These are phyloP conservation scores for Chalciporus pseudorubinellus DNA, from an alignment of 768 basidiomycete species.

Conservation along the genomic window DNA sequence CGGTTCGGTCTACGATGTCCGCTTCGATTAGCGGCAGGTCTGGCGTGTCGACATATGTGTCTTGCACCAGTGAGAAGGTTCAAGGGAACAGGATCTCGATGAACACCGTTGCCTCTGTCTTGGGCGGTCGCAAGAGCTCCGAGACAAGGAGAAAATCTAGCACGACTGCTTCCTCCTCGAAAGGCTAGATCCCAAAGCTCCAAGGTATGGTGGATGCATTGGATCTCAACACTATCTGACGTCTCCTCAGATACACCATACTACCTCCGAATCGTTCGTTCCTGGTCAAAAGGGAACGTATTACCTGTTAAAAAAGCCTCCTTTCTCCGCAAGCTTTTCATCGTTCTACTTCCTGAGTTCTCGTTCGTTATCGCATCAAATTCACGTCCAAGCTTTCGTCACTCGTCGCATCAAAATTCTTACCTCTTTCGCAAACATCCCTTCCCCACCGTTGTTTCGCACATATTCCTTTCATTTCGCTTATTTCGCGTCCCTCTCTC, in stretches of 20 bases:
- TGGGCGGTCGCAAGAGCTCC: slow-evolving; percentile 28
- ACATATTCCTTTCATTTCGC: background rate
- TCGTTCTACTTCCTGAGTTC: background rate
- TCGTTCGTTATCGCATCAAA: background rate
- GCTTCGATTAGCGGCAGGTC: slow-evolving; percentile 26
- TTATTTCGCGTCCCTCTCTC: no score
- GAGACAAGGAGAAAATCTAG: slow-evolving; percentile 26
- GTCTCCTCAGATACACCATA: background rate
- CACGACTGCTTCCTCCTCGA: slow-evolving; percentile 27
- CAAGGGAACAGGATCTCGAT: slow-evolving; percentile 27
- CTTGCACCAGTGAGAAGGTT: slow-evolving; percentile 25
- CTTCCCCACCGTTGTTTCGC: slow-evolving; percentile 3
- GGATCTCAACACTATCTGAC: slow-evolving; percentile 1
- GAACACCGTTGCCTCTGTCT: slow-evolving; percentile 24
- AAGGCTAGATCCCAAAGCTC: slow-evolving; percentile 10
- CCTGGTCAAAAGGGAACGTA: background rate
- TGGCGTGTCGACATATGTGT: slow-evolving; percentile 27
- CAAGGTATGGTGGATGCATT: slow-evolving; percentile 1
- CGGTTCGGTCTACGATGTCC: slow-evolving; percentile 26
- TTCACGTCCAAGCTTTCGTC: slow-evolving; percentile 1
- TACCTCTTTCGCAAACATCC: slow-evolving; percentile 2
- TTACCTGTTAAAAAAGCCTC: background rate
- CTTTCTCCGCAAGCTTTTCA: background rate
- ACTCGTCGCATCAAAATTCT: slow-evolving; percentile 5
- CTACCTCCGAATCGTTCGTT: background rate